Evolutionary conservation across 2,329 filamentous ascomycete species (phyloP).

Genomic region (Beauveria sp.): DNA sequence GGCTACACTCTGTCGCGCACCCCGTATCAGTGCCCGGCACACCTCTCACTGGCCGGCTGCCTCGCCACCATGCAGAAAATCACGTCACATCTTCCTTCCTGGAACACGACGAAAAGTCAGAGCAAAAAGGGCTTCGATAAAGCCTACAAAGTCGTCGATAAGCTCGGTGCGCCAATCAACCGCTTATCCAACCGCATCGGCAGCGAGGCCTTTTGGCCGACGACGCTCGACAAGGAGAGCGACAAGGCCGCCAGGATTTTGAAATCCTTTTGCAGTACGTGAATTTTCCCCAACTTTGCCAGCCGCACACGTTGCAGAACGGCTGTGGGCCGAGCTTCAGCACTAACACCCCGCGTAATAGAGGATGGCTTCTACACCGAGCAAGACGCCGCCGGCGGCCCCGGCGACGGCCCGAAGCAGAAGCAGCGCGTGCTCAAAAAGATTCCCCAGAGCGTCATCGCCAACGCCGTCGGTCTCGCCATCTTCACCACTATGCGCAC

Average conservation of each 20-base stretch:
- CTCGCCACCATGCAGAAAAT: constrained; percentile 28
- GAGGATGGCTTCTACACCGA: constrained; percentile 47
- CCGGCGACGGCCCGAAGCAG: constrained; percentile 26
- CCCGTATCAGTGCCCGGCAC: too few species aligned
- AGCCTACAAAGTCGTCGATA: constrained; percentile 47
- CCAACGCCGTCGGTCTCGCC: constrained; percentile 58
- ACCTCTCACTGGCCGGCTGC: background rate
- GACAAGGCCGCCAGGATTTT: constrained; percentile 85
- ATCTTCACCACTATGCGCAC: constrained; percentile 66
- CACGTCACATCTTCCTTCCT: constrained; percentile 31
- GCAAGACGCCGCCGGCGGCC: constrained; percentile 18
- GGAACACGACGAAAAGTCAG: constrained; percentile 46
- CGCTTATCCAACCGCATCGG: constrained; percentile 74
- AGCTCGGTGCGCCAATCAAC: constrained; percentile 67
- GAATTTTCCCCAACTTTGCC: too few species aligned
- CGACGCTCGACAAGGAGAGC: constrained; percentile 77
- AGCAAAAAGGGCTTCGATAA: constrained; percentile 67
- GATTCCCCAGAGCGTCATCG: constrained; percentile 52
- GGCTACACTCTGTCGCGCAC: background rate
- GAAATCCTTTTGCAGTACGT: constrained; percentile 74
- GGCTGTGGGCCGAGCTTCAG: too few species aligned
- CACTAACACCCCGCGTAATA: constrained; percentile 16
- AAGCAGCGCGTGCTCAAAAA: constrained; percentile 42
- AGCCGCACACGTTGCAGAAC: too few species aligned
- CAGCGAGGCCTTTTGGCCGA: constrained; percentile 79